Evolutionary conservation across 768 basidiomycete genomes (phyloP), one percentile per base, ranked within the genome.

Genomic region (Lactifluus echinatus): DNA sequence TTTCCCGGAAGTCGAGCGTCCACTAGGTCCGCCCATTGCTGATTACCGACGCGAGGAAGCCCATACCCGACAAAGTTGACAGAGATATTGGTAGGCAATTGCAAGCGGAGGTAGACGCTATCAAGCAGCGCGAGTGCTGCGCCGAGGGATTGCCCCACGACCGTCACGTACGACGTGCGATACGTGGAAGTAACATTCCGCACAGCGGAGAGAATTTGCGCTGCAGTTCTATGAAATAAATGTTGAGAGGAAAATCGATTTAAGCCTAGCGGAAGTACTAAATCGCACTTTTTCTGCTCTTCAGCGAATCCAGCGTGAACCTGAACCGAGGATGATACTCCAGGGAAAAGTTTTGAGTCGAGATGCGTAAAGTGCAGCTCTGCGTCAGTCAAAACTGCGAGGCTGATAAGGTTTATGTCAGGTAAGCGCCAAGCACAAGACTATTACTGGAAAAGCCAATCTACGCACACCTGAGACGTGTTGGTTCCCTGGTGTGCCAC

Each of bases 401-500:
- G 33, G 42, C 52, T 51, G 37, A 21, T 28, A 11, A 7, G 21
- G 24, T 6, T n/a, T 6, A 29, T 43, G 17, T 4, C 5, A 8
- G 7, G 44, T 45, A 28, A 45, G 12, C 44, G 44, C 44, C 26
- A 14, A 6, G n/a, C 2, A 28, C 26, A 15, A 34, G 14, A 11
- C 44, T 5, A 1, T n/a, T n/a, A n/a, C n/a, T n/a, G n/a, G n/a
- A 45, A 1, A 12, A 28, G 5, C 24, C 11, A 34, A 34, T 7
- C 23, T 53, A 53, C 52, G 21, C 33, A 53, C 52, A 44, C 3
- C 23, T 34, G 2, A 10, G 11, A 2, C 7, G 8, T 10, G 59
- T 84, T 79, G 2, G 81, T 83, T 23, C 82, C 81, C 65, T 83
- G 72, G 61, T 83, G 82, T 1, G 75, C 77, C 10, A 83, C 80